Evolutionary conservation across 805 yeast genomes (phyloP).

Genomic region (Starmera quercuum): DNA sequence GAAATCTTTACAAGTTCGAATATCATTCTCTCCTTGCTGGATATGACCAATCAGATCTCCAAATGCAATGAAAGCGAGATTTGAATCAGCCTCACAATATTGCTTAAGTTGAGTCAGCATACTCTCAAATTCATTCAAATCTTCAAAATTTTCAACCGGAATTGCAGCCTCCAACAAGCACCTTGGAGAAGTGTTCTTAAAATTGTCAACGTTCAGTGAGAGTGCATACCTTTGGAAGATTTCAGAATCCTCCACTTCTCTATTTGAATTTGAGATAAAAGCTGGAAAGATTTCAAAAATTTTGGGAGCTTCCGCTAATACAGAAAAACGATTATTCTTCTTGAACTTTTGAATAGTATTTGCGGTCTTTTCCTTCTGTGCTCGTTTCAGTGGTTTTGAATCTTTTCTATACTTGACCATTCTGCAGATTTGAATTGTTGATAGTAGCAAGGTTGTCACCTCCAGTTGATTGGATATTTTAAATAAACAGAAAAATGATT

Average conservation of each 20-base stretch:
- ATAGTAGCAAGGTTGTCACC: slow-evolving; percentile 4
- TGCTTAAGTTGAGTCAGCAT: slow-evolving; percentile 28
- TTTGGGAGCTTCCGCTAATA: slow-evolving; percentile 1
- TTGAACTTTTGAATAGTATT: neutral
- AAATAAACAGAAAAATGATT: neutral
- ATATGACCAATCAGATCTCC: neutral
- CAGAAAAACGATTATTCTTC: neutral
- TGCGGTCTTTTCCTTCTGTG: slow-evolving; percentile 5
- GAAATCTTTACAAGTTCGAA: too few relatives aligned
- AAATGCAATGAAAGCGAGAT: slow-evolving; percentile 7
- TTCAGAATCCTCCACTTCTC: neutral
- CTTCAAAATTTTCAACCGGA: slow-evolving; percentile 18
- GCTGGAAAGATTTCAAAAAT: slow-evolving; percentile 1
- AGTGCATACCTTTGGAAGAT: slow-evolving; percentile 12
- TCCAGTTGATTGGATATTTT: neutral
- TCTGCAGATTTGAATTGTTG: slow-evolving; percentile 3
- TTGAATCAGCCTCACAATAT: slow-evolving; percentile 19
- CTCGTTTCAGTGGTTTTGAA: slow-evolving; percentile 5
- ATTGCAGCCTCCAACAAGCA: slow-evolving; percentile 16
- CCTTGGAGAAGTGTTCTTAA: neutral
- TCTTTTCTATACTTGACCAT: slow-evolving; percentile 2
- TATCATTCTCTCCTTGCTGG: too few relatives aligned
- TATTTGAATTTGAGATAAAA: slow-evolving; percentile 2
- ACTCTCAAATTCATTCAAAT: slow-evolving; percentile 28
- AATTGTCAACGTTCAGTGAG: slow-evolving; percentile 3